Percentiles rank a stretch among this genome's conserved stretches.
Evolutionary conservation across 2,329 filamentous ascomycete genomes (phyloP).

Genomic region (Phaeosphaeriaceae sp.): DNA sequence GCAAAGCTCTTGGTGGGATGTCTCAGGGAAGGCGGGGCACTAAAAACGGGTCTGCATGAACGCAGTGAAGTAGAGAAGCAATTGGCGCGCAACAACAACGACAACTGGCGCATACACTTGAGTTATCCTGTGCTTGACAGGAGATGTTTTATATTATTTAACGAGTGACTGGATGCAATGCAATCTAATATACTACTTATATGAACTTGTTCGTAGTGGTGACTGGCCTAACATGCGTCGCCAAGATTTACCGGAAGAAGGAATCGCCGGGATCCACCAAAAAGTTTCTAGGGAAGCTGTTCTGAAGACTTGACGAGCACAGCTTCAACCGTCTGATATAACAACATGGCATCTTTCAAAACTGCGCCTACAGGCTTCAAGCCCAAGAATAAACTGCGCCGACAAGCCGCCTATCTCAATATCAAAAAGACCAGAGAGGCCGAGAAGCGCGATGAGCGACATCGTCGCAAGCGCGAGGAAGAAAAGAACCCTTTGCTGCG

Average conservation of each 20-base stretch:
- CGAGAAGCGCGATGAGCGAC: slow-evolving; percentile 76
- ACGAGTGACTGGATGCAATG: slow-evolving; percentile 3
- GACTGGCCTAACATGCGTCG: slow-evolving; percentile 16
- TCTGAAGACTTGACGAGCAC: background rate
- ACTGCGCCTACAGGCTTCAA: slow-evolving; percentile 58
- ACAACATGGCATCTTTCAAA: slow-evolving; percentile 58
- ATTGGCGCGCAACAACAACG: slow-evolving; percentile 47
- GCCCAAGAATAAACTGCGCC: slow-evolving; percentile 77
- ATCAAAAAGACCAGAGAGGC: slow-evolving; percentile 79
- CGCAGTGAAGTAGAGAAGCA: slow-evolving; percentile 34
- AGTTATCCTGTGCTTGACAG: slow-evolving; percentile 2
- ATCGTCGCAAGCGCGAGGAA: slow-evolving; percentile 83
- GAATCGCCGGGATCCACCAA: slow-evolving; percentile 21
- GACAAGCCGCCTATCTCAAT: slow-evolving; percentile 78
- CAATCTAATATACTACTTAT: background rate
- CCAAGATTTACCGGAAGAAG: slow-evolving; percentile 23
- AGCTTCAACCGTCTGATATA: no score
- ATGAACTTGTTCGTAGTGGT: slow-evolving; percentile 7
- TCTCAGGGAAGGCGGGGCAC: slow-evolving; percentile 39
- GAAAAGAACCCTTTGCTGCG: slow-evolving; percentile 79
- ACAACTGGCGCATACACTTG: slow-evolving; percentile 50
- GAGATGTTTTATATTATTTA: background rate
- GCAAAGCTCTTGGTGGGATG: slow-evolving; percentile 45
- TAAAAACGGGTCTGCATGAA: slow-evolving; percentile 31
- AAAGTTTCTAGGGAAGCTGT: slow-evolving; percentile 17